These are phyloP conservation scores for Apiospora arundinis DNA, from an alignment of 2,329 filamentous ascomycete genomes.

Conservation along the genomic window DNA sequence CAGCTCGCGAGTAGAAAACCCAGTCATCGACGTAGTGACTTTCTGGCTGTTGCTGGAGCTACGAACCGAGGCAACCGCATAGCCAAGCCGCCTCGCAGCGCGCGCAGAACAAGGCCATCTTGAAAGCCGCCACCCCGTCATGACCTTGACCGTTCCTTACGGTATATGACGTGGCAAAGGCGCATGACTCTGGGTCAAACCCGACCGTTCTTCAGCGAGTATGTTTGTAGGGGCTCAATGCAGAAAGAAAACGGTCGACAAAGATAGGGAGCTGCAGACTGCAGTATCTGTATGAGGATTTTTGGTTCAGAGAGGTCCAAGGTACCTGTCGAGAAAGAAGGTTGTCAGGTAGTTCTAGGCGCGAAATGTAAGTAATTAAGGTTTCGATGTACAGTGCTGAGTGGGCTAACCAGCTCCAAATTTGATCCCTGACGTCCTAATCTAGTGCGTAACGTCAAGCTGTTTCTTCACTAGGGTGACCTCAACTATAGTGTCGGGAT, in stretches of 20 bases:
- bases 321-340: neutral
- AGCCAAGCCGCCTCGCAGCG: conserved; percentile 3
- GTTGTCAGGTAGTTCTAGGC: neutral
- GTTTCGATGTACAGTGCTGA: neutral
- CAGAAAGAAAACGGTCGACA: neutral
- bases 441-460: neutral
- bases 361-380: neutral
- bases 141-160: conserved; percentile 20
- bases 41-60: neutral
- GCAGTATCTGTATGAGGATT: neutral
- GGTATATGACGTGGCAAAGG: conserved; percentile 6
- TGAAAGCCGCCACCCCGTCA: conserved; percentile 20
- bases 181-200: conserved; percentile 21
- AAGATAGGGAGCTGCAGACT: neutral
- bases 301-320: neutral
- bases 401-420: neutral
- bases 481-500: neutral
- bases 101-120: neutral
- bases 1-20: neutral
- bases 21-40: neutral
- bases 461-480: neutral
- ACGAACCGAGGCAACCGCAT: neutral
- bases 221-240: neutral
- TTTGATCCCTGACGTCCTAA: neutral
- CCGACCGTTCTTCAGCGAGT: neutral